Conservation (phyloP, 768 basidiomycete species). For the Mrakia blollopis region DNA sequence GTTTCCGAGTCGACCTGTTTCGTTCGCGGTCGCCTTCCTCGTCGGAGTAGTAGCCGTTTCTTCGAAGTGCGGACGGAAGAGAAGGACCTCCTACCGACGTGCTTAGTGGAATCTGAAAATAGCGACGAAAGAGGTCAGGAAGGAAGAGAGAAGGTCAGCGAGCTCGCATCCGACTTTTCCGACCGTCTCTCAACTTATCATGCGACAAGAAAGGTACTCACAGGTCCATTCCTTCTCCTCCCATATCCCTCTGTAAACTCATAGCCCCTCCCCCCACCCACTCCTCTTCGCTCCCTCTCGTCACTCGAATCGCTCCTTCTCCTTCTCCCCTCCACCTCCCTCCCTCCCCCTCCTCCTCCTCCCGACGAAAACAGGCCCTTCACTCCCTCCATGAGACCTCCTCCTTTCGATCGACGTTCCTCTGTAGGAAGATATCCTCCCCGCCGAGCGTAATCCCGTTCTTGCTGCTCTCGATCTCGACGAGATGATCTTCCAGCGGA, state of each 20-base stretch:
- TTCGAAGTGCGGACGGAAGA: not conserved
- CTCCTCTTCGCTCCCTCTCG: not conserved
- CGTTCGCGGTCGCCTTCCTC: not conserved
- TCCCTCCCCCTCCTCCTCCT: not conserved
- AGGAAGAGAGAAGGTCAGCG: not conserved
- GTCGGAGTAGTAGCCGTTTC: not conserved
- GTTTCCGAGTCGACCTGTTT: not conserved
- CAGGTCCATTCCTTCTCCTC: not conserved
- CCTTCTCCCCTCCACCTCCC: not conserved
- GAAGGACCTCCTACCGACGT: not conserved
- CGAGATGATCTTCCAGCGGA: too few species aligned
- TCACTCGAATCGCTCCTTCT: not conserved
- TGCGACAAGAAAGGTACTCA: not conserved
- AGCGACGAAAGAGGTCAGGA: not conserved
- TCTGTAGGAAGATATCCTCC: not conserved
- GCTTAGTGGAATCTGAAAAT: not conserved
- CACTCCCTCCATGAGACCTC: not conserved
- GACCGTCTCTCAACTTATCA: not conserved
- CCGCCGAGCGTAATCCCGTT: too few species aligned
- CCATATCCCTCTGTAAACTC: not conserved
- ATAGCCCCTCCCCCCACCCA: too few species aligned
- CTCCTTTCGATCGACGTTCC: not conserved
- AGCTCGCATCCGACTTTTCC: not conserved
- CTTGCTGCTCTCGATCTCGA: too few species aligned
- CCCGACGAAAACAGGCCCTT: not conserved